Conservation (phyloP, 108 stramenopile species). For the Cyclotella kingstonii region DNA sequence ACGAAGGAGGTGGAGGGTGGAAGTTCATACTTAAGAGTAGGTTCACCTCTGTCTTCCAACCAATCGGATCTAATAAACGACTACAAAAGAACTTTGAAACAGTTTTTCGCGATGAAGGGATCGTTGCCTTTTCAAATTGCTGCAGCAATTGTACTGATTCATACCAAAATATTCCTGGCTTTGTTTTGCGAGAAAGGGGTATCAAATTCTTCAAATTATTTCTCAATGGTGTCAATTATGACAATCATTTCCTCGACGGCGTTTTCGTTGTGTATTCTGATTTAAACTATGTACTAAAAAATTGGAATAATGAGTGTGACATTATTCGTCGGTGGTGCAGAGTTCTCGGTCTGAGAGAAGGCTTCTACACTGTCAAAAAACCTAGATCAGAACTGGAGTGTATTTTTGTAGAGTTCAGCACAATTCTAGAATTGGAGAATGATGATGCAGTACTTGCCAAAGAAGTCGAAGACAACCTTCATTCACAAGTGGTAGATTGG, state of each 20-base stretch:
- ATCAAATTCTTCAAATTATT: conserved; percentile 9
- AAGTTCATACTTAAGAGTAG: background rate
- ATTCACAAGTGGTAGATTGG: no score
- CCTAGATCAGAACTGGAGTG: conserved; percentile 1
- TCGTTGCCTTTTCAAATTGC: conserved; percentile 12
- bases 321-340: conserved; percentile 15
- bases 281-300: background rate
- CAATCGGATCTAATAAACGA: background rate
- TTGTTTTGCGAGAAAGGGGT: background rate
- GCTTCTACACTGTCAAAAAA: background rate
- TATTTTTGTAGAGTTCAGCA: no score
- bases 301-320: conserved; percentile 13
- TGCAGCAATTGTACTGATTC: background rate
- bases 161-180: background rate
- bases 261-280: conserved; percentile 5
- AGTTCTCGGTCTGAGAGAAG: conserved; percentile 3
- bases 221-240: conserved; percentile 5
- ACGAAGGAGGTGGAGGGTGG: conserved; percentile 1
- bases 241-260: background rate
- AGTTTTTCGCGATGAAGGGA: conserved; percentile 3
- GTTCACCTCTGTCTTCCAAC: background rate
- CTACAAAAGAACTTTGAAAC: conserved; percentile 6
- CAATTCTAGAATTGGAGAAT: no score
- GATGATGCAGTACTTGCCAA: no score
- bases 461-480: no score